Conservation (phyloP, 192 early-diverging fungal genomes). For the Bifiguratus adelaidae region DNA sequence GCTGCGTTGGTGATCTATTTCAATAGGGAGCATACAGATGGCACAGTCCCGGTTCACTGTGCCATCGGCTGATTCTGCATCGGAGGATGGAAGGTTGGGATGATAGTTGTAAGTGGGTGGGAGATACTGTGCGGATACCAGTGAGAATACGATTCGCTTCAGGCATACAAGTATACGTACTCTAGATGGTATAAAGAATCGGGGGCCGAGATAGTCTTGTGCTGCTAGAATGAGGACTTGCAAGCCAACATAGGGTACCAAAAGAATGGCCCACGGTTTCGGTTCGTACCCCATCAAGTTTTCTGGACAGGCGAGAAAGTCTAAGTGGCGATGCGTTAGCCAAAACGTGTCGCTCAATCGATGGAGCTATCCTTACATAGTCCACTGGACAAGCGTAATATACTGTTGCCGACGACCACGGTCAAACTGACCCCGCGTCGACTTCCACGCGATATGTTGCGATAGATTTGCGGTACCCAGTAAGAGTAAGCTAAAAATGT, state of each 20-base stretch:
- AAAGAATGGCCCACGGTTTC: conserved; percentile 34
- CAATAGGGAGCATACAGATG: conserved; percentile 51
- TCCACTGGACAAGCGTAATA: conserved; percentile 43
- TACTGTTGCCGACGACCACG: conserved; percentile 49
- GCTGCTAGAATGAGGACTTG: conserved; percentile 47
- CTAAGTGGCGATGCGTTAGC: not conserved
- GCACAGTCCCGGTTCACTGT: conserved; percentile 51
- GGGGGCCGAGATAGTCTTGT: conserved; percentile 58
- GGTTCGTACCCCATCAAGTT: conserved; percentile 42
- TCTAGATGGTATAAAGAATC: conserved; percentile 60
- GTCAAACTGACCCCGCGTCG: conserved; percentile 38
- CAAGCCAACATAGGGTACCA: conserved; percentile 41
- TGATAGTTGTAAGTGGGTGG: conserved; percentile 66
- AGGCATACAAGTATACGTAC: conserved; percentile 19
- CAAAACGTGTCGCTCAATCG: not conserved
- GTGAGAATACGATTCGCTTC: not conserved
- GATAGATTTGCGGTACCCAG: conserved; percentile 75
- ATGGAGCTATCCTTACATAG: conserved; percentile 21
- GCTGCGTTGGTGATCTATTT: conserved; percentile 15
- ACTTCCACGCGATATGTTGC: conserved; percentile 56
- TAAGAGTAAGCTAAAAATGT: conserved; percentile 48
- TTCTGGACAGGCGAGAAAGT: conserved; percentile 44
- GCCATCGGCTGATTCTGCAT: conserved; percentile 27
- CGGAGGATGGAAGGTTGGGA: conserved; percentile 33
- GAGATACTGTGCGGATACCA: conserved; percentile 24